Evolutionary conservation across 208 protist species (phyloP).

Genomic region (Leishmania major): DNA sequence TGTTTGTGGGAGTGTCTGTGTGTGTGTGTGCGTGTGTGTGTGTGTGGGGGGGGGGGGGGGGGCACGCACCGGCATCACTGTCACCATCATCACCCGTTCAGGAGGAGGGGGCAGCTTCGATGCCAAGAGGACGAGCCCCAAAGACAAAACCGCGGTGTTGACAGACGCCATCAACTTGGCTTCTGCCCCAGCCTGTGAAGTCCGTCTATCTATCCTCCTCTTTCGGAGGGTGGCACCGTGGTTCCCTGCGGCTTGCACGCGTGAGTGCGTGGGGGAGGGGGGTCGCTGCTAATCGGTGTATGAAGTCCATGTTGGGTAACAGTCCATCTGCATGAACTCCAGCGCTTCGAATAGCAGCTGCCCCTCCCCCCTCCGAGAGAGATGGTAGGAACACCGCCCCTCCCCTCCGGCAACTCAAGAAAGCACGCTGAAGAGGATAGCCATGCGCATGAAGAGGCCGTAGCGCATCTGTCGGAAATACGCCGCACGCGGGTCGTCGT

Average conservation of each 20-base stretch:
- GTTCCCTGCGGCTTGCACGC: neutral
- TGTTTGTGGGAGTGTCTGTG: neutral
- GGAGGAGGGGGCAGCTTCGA: neutral
- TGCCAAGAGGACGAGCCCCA: neutral
- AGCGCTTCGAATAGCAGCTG: neutral
- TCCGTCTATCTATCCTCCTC: neutral
- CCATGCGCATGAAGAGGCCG: conserved; percentile 98
- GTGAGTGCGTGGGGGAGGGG: too few relatives aligned
- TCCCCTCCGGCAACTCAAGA: conserved; percentile 17
- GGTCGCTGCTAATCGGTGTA: neutral
- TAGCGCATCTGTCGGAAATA: conserved; percentile 99
- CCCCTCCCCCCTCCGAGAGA: neutral
- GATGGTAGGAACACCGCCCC: neutral
- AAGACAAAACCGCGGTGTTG: neutral
- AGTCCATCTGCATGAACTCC: neutral
- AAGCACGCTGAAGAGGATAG: conserved; percentile 93
- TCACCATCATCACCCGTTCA: neutral
- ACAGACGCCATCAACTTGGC: neutral
- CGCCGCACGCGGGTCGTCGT: conserved; percentile 94
- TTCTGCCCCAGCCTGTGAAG: neutral
- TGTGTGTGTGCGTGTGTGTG: neutral
- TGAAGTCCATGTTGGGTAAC: neutral
- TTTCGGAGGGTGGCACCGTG: neutral
- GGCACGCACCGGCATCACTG: neutral
- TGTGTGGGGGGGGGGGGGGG: too few relatives aligned